Evolutionary conservation across 1,139 yeast genomes (phyloP), one percentile per base, ranked within the genome.

Genomic region (Petasospora fabianii): DNA sequence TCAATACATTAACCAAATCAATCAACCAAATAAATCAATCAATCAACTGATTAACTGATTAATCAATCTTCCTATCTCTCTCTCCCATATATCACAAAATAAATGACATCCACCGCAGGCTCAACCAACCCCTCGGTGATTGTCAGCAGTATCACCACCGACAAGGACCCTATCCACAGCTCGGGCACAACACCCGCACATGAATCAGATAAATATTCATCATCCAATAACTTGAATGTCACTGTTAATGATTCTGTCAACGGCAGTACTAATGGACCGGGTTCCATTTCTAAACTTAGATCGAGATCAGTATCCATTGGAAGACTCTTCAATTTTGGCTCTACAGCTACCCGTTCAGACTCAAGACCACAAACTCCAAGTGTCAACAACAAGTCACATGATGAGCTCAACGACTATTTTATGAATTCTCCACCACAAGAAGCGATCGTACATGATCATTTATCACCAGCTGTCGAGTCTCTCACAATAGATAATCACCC

Each of bases 261-360:
- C n/a, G n/a, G n/a, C n/a, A n/a, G n/a, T n/a, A n/a, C n/a, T n/a
- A n/a, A n/a, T n/a, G n/a, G n/a, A n/a, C n/a, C 38, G 11, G 39
- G 44, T 4, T 42, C 53, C 5, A 30, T 44, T 8, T 42, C 55
- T 5, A 49, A 49, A 19, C 36, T 48, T 6, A 46, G 61, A 39
- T 36, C 49, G 12, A 45, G 62, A 36, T 58, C 62, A 4, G 36
- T 53, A 34, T 56, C 61, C 0, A 36, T 58, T 13, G 55, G 58
- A 6, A 55, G 47, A 36, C 41, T 58, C 13, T 44, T 58, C 35
- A 52, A 43, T 33, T 55, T 57, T 39, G 58, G 56, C 2, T 34
- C 42, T 9, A 36, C 22, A 15, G 9, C 37, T 6, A 14, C 32
- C 32, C 16, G 24, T 14, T 11, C 29, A 6, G 34, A 17, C 13